A percentile compares a stretch with the other conserved stretches of the same genome.
phyloP scores from a whole-genome alignment of 805 yeast genomes.

The Saccharomycopsis selenospora region DNA sequence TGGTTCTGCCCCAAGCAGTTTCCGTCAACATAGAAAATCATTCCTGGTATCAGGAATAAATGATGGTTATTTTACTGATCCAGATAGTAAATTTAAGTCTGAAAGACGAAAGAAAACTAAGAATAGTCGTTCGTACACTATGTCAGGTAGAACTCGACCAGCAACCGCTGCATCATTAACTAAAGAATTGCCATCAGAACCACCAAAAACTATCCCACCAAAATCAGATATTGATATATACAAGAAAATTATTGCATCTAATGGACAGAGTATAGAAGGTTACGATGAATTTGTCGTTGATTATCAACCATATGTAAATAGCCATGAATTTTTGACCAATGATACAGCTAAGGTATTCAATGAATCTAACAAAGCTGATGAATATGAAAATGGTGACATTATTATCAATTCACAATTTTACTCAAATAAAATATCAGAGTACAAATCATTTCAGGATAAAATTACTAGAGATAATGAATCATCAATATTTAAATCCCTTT shows the following conservation, averaged over 20 bases:
- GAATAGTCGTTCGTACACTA: background rate
- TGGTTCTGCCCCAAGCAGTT: background rate
- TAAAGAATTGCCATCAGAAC: too few species aligned
- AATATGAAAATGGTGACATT: background rate
- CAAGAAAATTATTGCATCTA: background rate
- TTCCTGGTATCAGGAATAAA: background rate
- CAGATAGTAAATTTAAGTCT: background rate
- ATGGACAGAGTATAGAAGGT: background rate
- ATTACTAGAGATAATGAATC: background rate
- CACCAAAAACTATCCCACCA: background rate
- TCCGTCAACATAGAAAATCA: background rate
- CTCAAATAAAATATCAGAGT: background rate
- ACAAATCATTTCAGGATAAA: constrained; percentile 1
- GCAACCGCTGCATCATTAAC: too few species aligned
- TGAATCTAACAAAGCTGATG: background rate
- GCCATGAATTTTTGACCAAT: background rate
- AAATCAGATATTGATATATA: background rate
- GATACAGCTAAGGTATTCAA: background rate
- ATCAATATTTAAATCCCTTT: background rate
- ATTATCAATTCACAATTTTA: background rate
- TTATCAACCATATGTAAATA: background rate
- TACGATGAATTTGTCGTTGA: background rate
- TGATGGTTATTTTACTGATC: background rate
- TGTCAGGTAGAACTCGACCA: too few species aligned
- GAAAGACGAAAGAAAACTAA: background rate